Base-by-base conservation (phyloP, 345 rosid species). In the Psidium guajava region DNA sequence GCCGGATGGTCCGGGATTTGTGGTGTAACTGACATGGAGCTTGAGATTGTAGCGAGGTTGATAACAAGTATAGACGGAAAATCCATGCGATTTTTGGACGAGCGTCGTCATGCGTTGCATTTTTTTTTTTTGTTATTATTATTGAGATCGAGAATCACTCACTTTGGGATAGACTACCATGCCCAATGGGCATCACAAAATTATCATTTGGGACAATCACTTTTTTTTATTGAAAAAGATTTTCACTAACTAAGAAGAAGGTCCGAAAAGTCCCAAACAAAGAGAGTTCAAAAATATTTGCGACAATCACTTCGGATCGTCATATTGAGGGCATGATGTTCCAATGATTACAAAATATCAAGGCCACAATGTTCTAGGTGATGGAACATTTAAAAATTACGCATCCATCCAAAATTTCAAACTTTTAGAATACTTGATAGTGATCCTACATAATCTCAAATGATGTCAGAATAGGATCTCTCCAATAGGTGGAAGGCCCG, bases 1-100 rank as follows among this genome's bases (percentile, higher is more conserved):
- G 81, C 36, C 56, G 25, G 1, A 18, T 80, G 24, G 27, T 91
- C 44, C 57, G 87, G 81, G 81, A 85, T 85, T 87, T 93, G 28
- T 20, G 20, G 3, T 92, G 94, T 83, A 36, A 14, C 16, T 44
- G 24, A 61, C 42, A 61, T 61, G 0, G 74, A 28, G 40, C 74
- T 61, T 27, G 40, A 61, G 32, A 61, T 61, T 28, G 74, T 61
- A 14, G 74, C 74, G 0, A 61, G 3, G 40, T 61, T 27, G 42
- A 61, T 0, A 28, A 28, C 42, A 28, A 61, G 28, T 59, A 61
- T 5, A 61, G 28, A 27, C 0, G 42, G 74, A 61, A 61, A 61
- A 27, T 28, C 74, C 20, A 61, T 15, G 74, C 14, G 40, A 61
- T 27, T 61, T 52, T 61, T 61, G 5, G 74, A 61, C 11, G 21